Percentiles rank a stretch among this genome's conserved stretches.
phyloP scores from a whole-genome alignment of 495 filamentous ascomycete species.

The Acidiella bohemica region DNA sequence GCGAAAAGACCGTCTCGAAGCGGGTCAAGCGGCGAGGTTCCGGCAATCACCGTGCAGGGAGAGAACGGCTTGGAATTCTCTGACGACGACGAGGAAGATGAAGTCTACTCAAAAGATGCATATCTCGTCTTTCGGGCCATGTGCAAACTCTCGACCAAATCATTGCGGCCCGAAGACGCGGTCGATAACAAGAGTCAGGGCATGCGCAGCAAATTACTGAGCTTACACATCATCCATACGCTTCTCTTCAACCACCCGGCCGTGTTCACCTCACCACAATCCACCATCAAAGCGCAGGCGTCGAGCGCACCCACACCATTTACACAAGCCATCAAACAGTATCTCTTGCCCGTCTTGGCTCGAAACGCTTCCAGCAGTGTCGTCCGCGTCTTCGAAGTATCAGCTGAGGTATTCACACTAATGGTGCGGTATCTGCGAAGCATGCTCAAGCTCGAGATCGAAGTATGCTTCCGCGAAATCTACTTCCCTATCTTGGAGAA shows the following conservation, averaged over 20 bases:
- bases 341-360: slow-evolving; percentile 84
- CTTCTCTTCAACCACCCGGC: slow-evolving; percentile 80
- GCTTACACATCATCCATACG: slow-evolving; percentile 84
- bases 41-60: slow-evolving; percentile 30
- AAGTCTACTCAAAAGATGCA: slow-evolving; percentile 90
- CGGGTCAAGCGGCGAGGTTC: slow-evolving; percentile 36
- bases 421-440: slow-evolving; percentile 89
- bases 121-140: slow-evolving; percentile 95
- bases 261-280: slow-evolving; percentile 76
- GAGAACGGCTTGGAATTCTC: slow-evolving; percentile 37
- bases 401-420: slow-evolving; percentile 95
- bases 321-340: slow-evolving; percentile 90
- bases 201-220: slow-evolving; percentile 94
- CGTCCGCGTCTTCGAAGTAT: slow-evolving; percentile 81
- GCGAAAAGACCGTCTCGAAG: slow-evolving; percentile 38
- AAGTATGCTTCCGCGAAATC: slow-evolving; percentile 95
- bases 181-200: slow-evolving; percentile 84
- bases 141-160: slow-evolving; percentile 91
- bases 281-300: slow-evolving; percentile 79
- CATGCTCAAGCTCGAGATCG: slow-evolving; percentile 96
- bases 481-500: slow-evolving; percentile 89
- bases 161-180: slow-evolving; percentile 74
- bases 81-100: slow-evolving; percentile 83
- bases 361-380: slow-evolving; percentile 91
- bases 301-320: slow-evolving; percentile 77